Evolutionary conservation across 2,329 filamentous ascomycete genomes (phyloP).

Genomic region (Acrocalymma vagum): DNA sequence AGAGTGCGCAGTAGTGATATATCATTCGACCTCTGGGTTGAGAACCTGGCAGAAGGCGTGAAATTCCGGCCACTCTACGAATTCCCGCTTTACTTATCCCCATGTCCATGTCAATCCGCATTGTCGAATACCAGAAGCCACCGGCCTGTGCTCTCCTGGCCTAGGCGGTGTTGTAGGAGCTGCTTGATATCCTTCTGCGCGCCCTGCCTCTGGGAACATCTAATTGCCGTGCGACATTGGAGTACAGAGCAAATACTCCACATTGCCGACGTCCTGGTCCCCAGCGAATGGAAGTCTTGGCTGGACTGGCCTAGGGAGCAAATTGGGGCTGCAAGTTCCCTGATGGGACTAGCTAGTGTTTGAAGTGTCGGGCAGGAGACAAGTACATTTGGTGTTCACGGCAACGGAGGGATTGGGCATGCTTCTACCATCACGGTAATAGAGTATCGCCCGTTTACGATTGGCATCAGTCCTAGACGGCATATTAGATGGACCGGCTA

Average conservation of each 20-base stretch:
- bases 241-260: conserved; percentile 32
- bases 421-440: too few relatives aligned
- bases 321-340: conserved; percentile 14
- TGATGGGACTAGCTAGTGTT: conserved; percentile 10
- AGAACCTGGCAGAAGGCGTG: conserved; percentile 1
- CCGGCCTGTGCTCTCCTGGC: too few relatives aligned
- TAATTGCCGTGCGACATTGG: too few relatives aligned
- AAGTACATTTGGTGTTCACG: neutral
- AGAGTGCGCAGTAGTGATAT: conserved; percentile 1
- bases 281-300: conserved; percentile 35
- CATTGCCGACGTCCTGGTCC: conserved; percentile 33
- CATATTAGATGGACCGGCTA: neutral
- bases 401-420: too few relatives aligned
- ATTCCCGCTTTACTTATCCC: too few relatives aligned
- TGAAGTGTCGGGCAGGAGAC: neutral
- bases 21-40: conserved; percentile 5
- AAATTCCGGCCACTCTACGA: conserved; percentile 5
- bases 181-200: too few relatives aligned
- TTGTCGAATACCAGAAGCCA: too few relatives aligned
- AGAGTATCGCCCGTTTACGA: neutral
- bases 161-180: too few relatives aligned
- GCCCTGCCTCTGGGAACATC: too few relatives aligned
- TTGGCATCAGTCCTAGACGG: too few relatives aligned
- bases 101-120: too few relatives aligned
- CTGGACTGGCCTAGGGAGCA: conserved; percentile 39